Base-by-base conservation (phyloP, 345 rosid genomes). In the Eucalyptus regnans region DNA sequence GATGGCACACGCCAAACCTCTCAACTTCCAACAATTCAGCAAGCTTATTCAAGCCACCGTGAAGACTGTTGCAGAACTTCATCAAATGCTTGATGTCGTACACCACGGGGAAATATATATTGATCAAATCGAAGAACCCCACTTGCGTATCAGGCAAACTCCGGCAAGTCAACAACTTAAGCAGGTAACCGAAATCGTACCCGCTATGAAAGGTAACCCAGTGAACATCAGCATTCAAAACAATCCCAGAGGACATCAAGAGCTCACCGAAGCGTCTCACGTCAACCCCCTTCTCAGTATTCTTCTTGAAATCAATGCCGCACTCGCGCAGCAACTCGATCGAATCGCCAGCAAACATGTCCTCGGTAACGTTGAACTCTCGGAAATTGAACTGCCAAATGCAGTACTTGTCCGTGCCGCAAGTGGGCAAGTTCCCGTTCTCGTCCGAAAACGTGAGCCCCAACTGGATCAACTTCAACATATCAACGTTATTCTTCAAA, bases 301-400 rank as follows among this genome's bases (percentile, higher is more conserved):
- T 96, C 95, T 92, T 96, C 95, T 92, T 93, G 89, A 97, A 96
- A 92, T 97, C 97, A 52, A 97, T 94, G 91, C 99, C 98, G 8
- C 95, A 96, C 91, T 96, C 95, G 17, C 93, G 93, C 92, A 97
- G 88, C 87, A 97, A 50, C 94, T 97, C 99, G 9, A 97, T 93
- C 0, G 99, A 97, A 91, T 97, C 99, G 84, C 96, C 94, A 0
- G 98, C 99, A 88, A 88, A 97, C 33, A 96, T 94, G 85, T 97
- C 99, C 48, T 96, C 96, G 2, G 90, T 93, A 48, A 95, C 88
- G 37, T 96, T 93, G 60, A 97, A 97, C 92, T 97, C 99, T 2
- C 99, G 95, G 91, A 97, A 97, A 92, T 97, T 97, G 92, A 97
- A 97, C 87, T 97, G 99, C 99, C 99, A 97, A 86, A 97, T 92